Percentiles rank a stretch among this genome's conserved stretches.
phyloP scores from a whole-genome alignment of 768 basidiomycete genomes.

The Fomitopsis serialis region DNA sequence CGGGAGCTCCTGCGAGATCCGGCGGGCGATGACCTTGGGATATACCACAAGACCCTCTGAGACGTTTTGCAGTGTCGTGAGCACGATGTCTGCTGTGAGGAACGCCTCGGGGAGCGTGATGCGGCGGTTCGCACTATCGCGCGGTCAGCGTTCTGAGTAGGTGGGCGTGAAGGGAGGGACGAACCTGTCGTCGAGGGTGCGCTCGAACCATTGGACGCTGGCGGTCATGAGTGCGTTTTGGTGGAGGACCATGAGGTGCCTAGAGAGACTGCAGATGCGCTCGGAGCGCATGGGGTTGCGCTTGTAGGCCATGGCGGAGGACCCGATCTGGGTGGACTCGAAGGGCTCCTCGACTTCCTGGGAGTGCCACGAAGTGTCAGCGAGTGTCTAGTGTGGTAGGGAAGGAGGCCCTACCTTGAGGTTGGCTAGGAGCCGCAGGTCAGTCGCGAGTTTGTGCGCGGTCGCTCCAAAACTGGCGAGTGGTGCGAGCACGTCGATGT shows the following conservation, averaged over 20 bases:
- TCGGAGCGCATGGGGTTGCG: conserved; percentile 99
- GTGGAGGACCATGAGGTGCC: conserved; percentile 93
- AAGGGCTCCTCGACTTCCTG: conserved; percentile 98
- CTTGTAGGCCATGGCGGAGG: conserved; percentile 98
- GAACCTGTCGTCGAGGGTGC: conserved; percentile 93
- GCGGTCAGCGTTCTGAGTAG: neutral
- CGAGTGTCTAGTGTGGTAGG: too few species aligned
- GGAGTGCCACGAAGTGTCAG: neutral
- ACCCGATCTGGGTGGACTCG: conserved; percentile 97
- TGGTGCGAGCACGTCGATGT: conserved; percentile 86
- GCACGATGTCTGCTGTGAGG: conserved; percentile 92
- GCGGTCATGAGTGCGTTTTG: conserved; percentile 95
- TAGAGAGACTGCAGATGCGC: conserved; percentile 91
- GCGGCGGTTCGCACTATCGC: conserved; percentile 83
- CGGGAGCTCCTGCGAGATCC: conserved; percentile 91
- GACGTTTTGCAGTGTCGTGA: conserved; percentile 94
- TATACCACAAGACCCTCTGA: conserved; percentile 99
- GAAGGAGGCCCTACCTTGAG: conserved; percentile 57
- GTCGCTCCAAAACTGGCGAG: conserved; percentile 90
- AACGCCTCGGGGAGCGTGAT: conserved; percentile 97
- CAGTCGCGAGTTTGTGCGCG: conserved; percentile 97
- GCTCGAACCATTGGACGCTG: conserved; percentile 97
- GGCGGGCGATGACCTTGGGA: conserved; percentile 88
- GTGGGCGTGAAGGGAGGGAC: neutral
- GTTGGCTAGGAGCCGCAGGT: conserved; percentile 90